Percentiles rank a stretch among this genome's conserved stretches.
Evolutionary conservation across 495 filamentous ascomycete genomes (phyloP).

Genomic region (Talaromyces liani): DNA sequence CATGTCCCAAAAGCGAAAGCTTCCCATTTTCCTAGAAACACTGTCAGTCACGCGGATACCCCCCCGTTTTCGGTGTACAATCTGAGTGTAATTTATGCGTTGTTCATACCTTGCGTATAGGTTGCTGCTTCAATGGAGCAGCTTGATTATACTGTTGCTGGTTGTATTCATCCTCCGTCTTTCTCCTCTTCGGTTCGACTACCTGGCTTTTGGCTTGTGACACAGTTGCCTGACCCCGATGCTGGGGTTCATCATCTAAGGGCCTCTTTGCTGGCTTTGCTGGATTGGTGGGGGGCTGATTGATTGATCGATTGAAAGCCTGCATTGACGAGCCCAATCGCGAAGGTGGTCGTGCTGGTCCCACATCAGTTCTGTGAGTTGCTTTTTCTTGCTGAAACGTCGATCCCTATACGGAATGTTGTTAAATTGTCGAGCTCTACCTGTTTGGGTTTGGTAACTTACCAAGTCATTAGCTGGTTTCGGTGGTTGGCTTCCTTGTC

Average conservation of each 20-base stretch:
- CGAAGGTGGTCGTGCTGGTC: conserved; percentile 42
- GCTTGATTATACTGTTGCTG: conserved; percentile 31
- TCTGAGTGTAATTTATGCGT: background rate
- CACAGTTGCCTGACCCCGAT: conserved; percentile 33
- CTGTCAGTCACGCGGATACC: conserved; percentile 17
- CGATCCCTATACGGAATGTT: conserved; percentile 16
- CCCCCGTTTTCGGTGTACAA: conserved; percentile 7
- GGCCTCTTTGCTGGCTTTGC: conserved; percentile 59
- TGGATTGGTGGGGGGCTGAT: conserved; percentile 50
- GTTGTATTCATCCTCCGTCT: conserved; percentile 52
- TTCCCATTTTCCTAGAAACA: conserved; percentile 45
- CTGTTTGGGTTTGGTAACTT: conserved; percentile 11
- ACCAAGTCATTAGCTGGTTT: conserved; percentile 32
- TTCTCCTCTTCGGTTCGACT: conserved; percentile 48
- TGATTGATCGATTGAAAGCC: conserved; percentile 38
- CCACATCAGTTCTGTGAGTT: conserved; percentile 42
- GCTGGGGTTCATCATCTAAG: conserved; percentile 45
- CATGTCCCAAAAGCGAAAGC: conserved; percentile 57
- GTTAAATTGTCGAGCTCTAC: conserved; percentile 1
- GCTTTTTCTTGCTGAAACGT: conserved; percentile 35
- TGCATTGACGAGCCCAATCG: conserved; percentile 44
- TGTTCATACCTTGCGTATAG: conserved; percentile 63
- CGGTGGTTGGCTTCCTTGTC: conserved; percentile 41
- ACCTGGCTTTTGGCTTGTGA: conserved; percentile 37
- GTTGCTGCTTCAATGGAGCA: conserved; percentile 52